Evolutionary conservation across 345 rosid genomes (phyloP).

Genomic region (Lepidium africanum): DNA sequence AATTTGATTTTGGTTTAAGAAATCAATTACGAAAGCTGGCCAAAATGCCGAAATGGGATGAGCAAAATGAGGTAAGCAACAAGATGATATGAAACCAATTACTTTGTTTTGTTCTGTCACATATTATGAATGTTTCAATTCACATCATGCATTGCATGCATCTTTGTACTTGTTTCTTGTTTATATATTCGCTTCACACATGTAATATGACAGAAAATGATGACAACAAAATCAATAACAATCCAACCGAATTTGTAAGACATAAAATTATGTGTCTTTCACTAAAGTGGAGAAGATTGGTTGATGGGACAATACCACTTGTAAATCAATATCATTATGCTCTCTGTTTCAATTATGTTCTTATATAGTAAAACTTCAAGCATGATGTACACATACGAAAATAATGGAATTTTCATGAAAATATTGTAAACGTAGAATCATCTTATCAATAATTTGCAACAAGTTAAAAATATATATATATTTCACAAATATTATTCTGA

Average conservation of each 20-base stretch:
- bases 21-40: neutral
- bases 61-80: slow-evolving; percentile 20
- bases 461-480: too few species aligned
- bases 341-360: slow-evolving; percentile 4
- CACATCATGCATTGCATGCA: slow-evolving; percentile 25
- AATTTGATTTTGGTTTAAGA: neutral
- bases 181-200: neutral
- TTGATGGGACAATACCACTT: slow-evolving; percentile 9
- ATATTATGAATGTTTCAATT: neutral
- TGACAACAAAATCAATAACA: neutral
- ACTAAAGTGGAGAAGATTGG: slow-evolving; percentile 5
- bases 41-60: slow-evolving; percentile 2
- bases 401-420: neutral
- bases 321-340: slow-evolving; percentile 5
- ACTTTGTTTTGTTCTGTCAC: neutral
- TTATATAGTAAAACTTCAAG: neutral
- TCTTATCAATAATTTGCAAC: slow-evolving; percentile 8
- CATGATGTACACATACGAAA: neutral
- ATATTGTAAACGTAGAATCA: slow-evolving; percentile 11
- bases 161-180: neutral
- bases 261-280: neutral
- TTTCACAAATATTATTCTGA: too few species aligned
- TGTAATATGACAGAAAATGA: neutral
- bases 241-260: neutral
- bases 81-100: slow-evolving; percentile 16